Evolutionary conservation across 768 basidiomycete genomes (phyloP).

Genomic region (Leccinum boreale): DNA sequence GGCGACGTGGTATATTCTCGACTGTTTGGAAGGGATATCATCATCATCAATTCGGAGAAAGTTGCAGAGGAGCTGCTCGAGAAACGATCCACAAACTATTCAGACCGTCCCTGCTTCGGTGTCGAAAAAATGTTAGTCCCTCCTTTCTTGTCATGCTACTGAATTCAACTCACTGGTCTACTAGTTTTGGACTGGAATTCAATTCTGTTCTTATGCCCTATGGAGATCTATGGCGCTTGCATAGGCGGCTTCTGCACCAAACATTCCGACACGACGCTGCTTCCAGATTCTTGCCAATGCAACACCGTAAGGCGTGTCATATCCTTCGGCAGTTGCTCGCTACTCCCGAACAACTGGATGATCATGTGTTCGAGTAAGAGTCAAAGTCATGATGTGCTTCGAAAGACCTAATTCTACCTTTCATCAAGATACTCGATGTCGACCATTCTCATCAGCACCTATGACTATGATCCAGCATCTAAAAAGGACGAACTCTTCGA

Average conservation of each 20-base stretch:
- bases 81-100: conserved; percentile 2
- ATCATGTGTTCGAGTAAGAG: conserved; percentile 7
- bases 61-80: conserved; percentile 7
- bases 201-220: neutral
- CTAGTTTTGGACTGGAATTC: conserved; percentile 3
- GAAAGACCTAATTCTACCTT: too few species aligned
- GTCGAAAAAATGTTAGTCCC: neutral
- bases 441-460: conserved; percentile 3
- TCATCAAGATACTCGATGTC: conserved; percentile 1
- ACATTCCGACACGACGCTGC: neutral
- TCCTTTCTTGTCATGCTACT: neutral
- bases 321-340: conserved; percentile 1
- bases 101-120: conserved; percentile 3
- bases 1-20: conserved; percentile 2
- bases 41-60: conserved; percentile 12
- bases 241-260: conserved; percentile 15
- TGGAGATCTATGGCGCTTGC: conserved; percentile 12
- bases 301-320: conserved; percentile 2
- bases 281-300: neutral
- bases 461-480: conserved; percentile 2
- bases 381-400: neutral
- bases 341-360: neutral
- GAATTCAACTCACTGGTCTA: neutral
- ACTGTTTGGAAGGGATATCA: conserved; percentile 3
- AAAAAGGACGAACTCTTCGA: conserved; percentile 6